Evolutionary conservation across 2,329 filamentous ascomycete genomes (phyloP).

Genomic region (Aspergillus proliferans): DNA sequence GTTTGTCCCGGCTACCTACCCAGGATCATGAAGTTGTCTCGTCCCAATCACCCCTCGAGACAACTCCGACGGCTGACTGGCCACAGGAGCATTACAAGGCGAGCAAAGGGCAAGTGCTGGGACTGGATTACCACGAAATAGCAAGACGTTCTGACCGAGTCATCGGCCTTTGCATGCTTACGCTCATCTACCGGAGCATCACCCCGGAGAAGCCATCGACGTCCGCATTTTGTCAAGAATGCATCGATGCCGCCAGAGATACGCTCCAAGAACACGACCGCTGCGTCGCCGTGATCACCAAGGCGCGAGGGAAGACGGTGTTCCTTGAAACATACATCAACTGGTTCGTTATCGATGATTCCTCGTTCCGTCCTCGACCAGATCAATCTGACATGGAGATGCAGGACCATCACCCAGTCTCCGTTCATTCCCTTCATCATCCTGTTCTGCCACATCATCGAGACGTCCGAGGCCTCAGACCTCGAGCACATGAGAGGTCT

Average conservation of each 20-base stretch:
- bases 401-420: not conserved
- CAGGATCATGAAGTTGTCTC: not conserved
- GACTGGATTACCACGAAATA: not conserved
- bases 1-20: not conserved
- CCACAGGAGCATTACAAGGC: not conserved
- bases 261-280: conserved; percentile 5
- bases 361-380: not conserved
- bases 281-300: conserved; percentile 6
- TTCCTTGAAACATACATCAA: conserved; percentile 8
- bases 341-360: conserved; percentile 1
- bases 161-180: not conserved
- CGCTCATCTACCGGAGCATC: conserved; percentile 6
- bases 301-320: not conserved
- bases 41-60: not conserved
- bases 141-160: not conserved
- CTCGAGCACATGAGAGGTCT: conserved; percentile 5
- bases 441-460: conserved; percentile 11
- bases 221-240: conserved; percentile 2
- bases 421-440: conserved; percentile 13
- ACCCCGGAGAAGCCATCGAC: conserved; percentile 4
- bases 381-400: not conserved
- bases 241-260: conserved; percentile 6
- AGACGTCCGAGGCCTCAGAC: conserved; percentile 8
- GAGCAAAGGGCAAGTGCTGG: not conserved
- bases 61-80: not conserved